Conservation (phyloP, 2,329 filamentous ascomycete species). For the Fusarium albidum region DNA sequence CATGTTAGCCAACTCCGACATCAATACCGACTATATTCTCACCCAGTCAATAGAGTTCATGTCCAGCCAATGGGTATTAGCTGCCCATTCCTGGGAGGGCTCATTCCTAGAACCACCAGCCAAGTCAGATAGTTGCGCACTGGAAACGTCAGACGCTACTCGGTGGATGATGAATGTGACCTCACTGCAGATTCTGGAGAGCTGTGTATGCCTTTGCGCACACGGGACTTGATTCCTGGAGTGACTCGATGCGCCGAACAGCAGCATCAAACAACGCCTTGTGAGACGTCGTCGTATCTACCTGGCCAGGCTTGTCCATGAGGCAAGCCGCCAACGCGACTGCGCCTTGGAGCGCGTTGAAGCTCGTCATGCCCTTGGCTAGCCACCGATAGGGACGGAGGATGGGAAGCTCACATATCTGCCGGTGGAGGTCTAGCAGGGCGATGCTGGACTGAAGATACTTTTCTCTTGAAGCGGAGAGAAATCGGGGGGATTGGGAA, state of each 20-base stretch:
- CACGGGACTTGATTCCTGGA: constrained; percentile 13
- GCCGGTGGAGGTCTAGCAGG: constrained; percentile 23
- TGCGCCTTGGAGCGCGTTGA: constrained; percentile 23
- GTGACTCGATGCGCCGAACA: constrained; percentile 9
- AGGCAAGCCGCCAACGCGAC: constrained; percentile 26
- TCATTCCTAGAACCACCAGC: no score
- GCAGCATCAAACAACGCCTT: constrained; percentile 8
- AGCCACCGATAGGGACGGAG: constrained; percentile 27
- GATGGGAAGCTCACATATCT: constrained; percentile 24
- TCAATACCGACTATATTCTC: no score
- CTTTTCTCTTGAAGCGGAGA: constrained; percentile 10
- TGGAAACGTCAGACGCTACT: no score
- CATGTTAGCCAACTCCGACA: no score
- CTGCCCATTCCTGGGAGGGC: no score
- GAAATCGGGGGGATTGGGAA: constrained; percentile 9
- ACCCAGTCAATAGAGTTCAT: no score
- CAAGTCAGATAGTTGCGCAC: no score
- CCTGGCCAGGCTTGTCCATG: constrained; percentile 14
- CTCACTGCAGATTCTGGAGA: constrained; percentile 24
- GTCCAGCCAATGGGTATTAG: no score
- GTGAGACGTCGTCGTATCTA: constrained; percentile 4
- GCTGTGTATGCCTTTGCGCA: constrained; percentile 22
- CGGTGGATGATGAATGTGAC: no score
- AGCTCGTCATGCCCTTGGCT: constrained; percentile 18
- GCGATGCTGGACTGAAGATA: constrained; percentile 20